Conservation (phyloP, 176 grass and related monocot species). For the Zoysia japonica region DNA sequence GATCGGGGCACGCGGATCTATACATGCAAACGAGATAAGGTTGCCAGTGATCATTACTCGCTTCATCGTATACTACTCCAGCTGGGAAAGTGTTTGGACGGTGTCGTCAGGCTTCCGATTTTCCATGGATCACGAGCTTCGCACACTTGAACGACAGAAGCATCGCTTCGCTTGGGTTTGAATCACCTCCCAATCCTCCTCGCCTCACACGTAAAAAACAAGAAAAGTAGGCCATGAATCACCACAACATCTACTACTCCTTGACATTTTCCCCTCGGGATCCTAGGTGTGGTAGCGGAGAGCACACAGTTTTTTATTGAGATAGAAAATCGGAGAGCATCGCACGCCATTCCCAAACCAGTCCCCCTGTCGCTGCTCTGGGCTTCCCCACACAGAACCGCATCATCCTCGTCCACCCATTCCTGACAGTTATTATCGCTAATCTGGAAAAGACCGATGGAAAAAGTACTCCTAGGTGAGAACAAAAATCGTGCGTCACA, state of each 20-base stretch:
- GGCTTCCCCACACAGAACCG: background rate
- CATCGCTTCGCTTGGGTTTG: background rate
- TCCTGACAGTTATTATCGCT: background rate
- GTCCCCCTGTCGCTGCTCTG: background rate
- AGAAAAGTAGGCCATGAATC: background rate
- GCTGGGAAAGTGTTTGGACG: background rate
- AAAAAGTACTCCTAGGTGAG: background rate
- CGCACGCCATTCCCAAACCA: background rate
- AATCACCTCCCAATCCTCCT: background rate
- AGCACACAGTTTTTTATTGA: background rate
- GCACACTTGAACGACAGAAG: background rate
- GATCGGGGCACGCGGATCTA: constrained; percentile 22
- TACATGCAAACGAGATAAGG: background rate
- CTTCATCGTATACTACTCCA: background rate
- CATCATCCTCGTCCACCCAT: background rate
- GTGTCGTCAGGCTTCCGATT: background rate
- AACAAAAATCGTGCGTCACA: background rate
- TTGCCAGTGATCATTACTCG: background rate
- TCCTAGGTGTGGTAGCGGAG: background rate
- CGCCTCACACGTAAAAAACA: background rate
- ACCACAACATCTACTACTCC: background rate
- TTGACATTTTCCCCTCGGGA: background rate
- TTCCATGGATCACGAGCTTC: background rate
- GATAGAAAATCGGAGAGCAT: background rate
- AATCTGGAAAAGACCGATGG: background rate